phyloP scores from a whole-genome alignment of 805 yeast genomes.

The Priceomyces carsonii region DNA sequence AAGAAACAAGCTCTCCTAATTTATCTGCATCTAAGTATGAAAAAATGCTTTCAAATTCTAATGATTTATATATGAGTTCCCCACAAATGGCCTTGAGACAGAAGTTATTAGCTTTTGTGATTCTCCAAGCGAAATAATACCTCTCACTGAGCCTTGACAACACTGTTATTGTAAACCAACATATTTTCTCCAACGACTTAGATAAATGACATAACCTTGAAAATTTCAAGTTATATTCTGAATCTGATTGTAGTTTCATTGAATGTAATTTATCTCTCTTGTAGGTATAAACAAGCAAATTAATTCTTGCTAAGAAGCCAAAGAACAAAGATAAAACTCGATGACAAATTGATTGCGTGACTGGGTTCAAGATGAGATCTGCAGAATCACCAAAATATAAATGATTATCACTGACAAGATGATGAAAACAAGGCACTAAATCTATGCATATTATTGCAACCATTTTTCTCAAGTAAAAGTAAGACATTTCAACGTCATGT shows the following conservation, averaged over 20 bases:
- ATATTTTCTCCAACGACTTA: constrained; percentile 20
- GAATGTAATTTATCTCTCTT: constrained; percentile 20
- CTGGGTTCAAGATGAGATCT: constrained; percentile 44
- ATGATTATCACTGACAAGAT: constrained; percentile 29
- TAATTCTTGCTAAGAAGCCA: constrained; percentile 23
- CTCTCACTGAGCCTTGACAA: constrained; percentile 49
- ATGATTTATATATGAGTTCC: constrained; percentile 22
- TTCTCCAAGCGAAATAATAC: constrained; percentile 69
- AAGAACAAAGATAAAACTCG: constrained; percentile 27
- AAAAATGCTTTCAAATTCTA: constrained; percentile 6
- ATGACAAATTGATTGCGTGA: constrained; percentile 26
- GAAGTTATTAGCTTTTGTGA: constrained; percentile 55
- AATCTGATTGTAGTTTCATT: constrained; percentile 13
- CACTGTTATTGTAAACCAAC: constrained; percentile 19
- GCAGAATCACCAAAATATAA: constrained; percentile 44
- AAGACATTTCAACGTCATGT: constrained; percentile 27
- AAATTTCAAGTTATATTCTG: constrained; percentile 20
- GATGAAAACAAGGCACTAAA: constrained; percentile 29
- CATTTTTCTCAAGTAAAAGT: constrained; percentile 33
- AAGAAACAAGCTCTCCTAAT: constrained; percentile 6
- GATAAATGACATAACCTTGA: constrained; percentile 25
- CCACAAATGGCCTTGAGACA: constrained; percentile 36
- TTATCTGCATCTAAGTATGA: not conserved
- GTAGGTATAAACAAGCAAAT: constrained; percentile 21
- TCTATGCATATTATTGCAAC: constrained; percentile 25